Evolutionary conservation across 768 basidiomycete species (phyloP).

Genomic region (Gymnopilus dilepis): DNA sequence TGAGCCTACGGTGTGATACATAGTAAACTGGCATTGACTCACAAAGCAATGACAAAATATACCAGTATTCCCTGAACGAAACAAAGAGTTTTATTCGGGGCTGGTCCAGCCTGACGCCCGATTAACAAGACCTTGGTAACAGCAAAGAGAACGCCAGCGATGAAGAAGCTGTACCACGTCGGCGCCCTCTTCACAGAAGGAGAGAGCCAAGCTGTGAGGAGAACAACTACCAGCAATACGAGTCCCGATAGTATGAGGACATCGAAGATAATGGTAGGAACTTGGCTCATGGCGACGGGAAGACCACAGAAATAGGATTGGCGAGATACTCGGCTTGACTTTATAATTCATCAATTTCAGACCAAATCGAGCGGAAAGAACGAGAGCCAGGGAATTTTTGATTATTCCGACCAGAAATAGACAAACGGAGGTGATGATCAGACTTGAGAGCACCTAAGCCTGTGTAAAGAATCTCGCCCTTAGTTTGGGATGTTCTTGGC

Average conservation of each 20-base stretch:
- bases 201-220: conserved; percentile 2
- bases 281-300: background rate
- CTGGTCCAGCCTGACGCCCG: background rate
- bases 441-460: no score
- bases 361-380: no score
- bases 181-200: background rate
- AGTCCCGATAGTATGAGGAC: background rate
- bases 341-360: no score
- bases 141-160: background rate
- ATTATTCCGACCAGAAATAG: no score
- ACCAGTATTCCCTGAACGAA: conserved; percentile 3
- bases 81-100: background rate
- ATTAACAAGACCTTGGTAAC: background rate
- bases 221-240: background rate
- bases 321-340: no score
- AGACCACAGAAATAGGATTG: background rate
- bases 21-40: no score
- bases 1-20: no score
- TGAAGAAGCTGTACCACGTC: conserved; percentile 1
- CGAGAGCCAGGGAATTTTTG: no score
- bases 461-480: no score
- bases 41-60: background rate
- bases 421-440: no score
- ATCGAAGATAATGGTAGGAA: background rate
- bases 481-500: no score